A percentile compares a stretch with the other conserved stretches of the same genome.
Evolutionary conservation across 768 basidiomycete genomes (phyloP).

Genomic region (Boletus edulis): DNA sequence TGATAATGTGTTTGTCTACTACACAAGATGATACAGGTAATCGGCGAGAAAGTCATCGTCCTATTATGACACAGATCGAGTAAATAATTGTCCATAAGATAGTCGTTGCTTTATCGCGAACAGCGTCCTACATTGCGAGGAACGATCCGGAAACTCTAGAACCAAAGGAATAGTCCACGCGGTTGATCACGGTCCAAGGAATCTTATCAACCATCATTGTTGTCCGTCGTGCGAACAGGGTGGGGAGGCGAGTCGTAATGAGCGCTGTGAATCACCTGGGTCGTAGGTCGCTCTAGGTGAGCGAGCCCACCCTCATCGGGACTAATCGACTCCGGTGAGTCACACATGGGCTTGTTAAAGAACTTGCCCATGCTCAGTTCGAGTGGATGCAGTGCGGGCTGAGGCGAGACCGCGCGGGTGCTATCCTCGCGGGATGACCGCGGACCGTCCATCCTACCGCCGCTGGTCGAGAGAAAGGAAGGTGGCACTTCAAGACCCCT

Average conservation of each 20-base stretch:
- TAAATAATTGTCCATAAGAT: neutral
- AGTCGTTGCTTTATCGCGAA: neutral
- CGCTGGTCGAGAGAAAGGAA: neutral
- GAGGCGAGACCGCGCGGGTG: neutral
- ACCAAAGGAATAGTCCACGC: neutral
- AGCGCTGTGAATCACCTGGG: neutral
- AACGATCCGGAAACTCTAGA: neutral
- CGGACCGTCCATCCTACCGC: neutral
- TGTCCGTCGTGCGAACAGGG: neutral
- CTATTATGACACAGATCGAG: slow-evolving; percentile 4
- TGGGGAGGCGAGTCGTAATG: neutral
- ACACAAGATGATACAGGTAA: neutral
- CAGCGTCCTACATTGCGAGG: neutral
- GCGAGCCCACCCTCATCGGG: neutral
- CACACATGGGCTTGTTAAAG: slow-evolving; percentile 17
- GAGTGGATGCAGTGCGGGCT: neutral
- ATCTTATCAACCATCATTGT: neutral
- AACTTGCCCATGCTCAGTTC: slow-evolving; percentile 2
- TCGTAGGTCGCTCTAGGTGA: neutral
- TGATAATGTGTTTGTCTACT: too few species aligned
- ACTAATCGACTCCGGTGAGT: slow-evolving; percentile 21
- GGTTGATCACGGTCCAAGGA: neutral
- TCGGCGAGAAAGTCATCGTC: neutral
- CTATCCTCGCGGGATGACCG: neutral
- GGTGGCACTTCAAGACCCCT: slow-evolving; percentile 16